These are phyloP conservation scores for Neolentinus lepideus DNA, from an alignment of 1,284 basidiomycete species.

Conservation along the genomic window DNA sequence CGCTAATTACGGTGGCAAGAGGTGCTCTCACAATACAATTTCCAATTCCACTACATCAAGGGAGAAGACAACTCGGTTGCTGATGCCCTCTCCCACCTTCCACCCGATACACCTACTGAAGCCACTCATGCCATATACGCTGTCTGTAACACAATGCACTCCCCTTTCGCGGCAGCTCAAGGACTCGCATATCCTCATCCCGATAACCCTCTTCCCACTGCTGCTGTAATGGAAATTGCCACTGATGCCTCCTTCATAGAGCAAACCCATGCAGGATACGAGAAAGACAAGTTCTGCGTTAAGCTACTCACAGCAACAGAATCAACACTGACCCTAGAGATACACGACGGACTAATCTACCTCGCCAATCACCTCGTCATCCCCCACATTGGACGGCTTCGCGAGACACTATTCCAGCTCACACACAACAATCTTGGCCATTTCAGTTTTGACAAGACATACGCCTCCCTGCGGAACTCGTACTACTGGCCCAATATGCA, in stretches of 20 bases:
- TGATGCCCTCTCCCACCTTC: conserved; percentile 27
- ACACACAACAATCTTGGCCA: conserved; percentile 27
- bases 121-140: background rate
- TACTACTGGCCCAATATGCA: conserved; percentile 37
- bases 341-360: conserved; percentile 20
- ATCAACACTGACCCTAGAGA: conserved; percentile 8
- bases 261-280: conserved; percentile 21
- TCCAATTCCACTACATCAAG: conserved; percentile 25
- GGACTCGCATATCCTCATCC: too few relatives aligned
- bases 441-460: conserved; percentile 29
- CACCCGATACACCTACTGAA: conserved; percentile 10
- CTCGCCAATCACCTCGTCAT: conserved; percentile 22
- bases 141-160: too few relatives aligned
- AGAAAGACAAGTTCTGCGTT: conserved; percentile 17
- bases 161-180: too few relatives aligned
- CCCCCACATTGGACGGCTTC: conserved; percentile 15
- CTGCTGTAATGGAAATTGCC: too few relatives aligned
- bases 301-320: conserved; percentile 12
- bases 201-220: too few relatives aligned
- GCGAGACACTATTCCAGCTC: conserved; percentile 16
- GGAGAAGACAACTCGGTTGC: conserved; percentile 29
- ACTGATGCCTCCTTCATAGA: conserved; percentile 14
- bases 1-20: conserved; percentile 30
- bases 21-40: conserved; percentile 26
- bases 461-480: conserved; percentile 15